Base-by-base conservation (phyloP, 208 protist genomes). In the Wallacemonas sp. region DNA sequence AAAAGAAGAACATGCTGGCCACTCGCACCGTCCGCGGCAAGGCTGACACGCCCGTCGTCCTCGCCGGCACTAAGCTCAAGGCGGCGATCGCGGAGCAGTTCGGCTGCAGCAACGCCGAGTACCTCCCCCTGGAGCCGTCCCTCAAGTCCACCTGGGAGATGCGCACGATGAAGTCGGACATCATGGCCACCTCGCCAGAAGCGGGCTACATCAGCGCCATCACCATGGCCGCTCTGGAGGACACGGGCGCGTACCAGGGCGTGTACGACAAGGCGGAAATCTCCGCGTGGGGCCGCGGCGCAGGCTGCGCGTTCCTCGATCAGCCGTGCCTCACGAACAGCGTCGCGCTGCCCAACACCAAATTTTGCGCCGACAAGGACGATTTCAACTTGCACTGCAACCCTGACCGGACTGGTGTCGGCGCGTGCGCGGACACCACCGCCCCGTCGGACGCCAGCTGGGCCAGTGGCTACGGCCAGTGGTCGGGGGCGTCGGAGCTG, bases 91-190 rank as follows among this genome's bases (percentile, higher is more conserved):
- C 6, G 36, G 36, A 41, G 36, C 36, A 41, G 6, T 41, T 41
- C 14, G 36, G 36, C 36, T 41, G 36, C 14, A 6, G 9, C 14
- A 41, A 41, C 14, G 9, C 9, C 36, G 36, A 41, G 36, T 41
- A 17, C 36, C n/a, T n/a, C n/a, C n/a, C n/a, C n/a, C 6, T 41
- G 6, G 36, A 41, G 36, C 6, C 14, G 6, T 6, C 9, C 9
- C 9, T 17, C 1, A 3, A 23, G n/a, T 91, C 83, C 12, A 83
- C 92, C 70, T 94, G 88, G 88, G 69, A 88, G 63, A 49, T 68
- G 21, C 57, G 74, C 21, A 76, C 74, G 24, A 62, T 76, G 17
- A 69, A 66, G 16, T n/a, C n/a, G n/a, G 76, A 92, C 27, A 85
- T 85, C 23, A 94, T 94, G 85, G 47, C 71, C 19, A 78, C 66